Conservation (phyloP, 1,139 yeast species). For the Kurtzmaniella quercitrusa region DNA sequence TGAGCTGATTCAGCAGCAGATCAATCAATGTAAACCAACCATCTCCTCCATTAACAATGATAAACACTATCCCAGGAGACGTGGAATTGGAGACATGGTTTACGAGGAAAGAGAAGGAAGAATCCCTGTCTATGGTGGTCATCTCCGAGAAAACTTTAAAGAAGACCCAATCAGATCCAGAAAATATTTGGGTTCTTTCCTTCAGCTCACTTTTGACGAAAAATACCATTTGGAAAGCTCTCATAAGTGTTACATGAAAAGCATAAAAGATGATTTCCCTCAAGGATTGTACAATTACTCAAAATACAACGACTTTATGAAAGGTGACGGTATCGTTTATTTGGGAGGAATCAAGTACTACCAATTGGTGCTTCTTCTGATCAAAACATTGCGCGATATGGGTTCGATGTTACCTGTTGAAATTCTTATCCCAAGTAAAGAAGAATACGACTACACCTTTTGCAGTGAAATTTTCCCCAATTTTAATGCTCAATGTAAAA, state of each 20-base stretch:
- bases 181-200: constrained; percentile 18
- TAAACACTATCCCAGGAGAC: constrained; percentile 20
- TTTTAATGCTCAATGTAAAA: constrained; percentile 28
- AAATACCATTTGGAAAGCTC: constrained; percentile 16
- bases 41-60: constrained; percentile 21
- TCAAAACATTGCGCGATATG: constrained; percentile 47
- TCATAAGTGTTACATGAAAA: constrained; percentile 17
- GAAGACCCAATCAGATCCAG: constrained; percentile 27
- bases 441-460: constrained; percentile 28
- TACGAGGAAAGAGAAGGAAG: constrained; percentile 18
- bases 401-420: constrained; percentile 60
- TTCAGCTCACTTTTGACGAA: constrained; percentile 21
- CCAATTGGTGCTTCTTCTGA: constrained; percentile 50
- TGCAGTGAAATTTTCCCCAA: constrained; percentile 27
- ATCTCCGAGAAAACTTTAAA: constrained; percentile 28
- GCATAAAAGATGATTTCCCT: constrained; percentile 22
- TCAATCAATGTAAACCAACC: constrained; percentile 21
- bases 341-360: constrained; percentile 61
- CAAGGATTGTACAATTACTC: constrained; percentile 17
- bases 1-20: constrained; percentile 13
- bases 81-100: constrained; percentile 12
- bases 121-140: constrained; percentile 32
- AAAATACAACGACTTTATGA: constrained; percentile 24
- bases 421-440: constrained; percentile 31
- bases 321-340: constrained; percentile 57